Evolutionary conservation across 495 filamentous ascomycete genomes (phyloP).

Genomic region (Penicillium tannophilum): DNA sequence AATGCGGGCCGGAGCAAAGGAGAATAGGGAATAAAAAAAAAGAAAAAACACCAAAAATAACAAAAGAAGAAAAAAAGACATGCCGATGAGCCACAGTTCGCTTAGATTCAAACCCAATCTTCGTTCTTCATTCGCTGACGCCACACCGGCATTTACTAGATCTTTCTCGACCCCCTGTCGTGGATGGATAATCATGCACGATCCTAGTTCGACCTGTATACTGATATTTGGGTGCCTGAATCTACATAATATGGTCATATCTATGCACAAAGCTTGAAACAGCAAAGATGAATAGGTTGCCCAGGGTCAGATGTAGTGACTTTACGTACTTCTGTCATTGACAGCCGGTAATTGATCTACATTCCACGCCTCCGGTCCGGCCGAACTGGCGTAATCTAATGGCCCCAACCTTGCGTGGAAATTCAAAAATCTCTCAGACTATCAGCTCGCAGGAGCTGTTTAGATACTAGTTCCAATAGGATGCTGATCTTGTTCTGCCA

Average conservation of each 20-base stretch:
- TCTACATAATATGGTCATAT: background rate
- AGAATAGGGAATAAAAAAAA: background rate
- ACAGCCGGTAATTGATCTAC: constrained; percentile 15
- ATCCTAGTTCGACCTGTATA: constrained; percentile 6
- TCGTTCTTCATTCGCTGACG: background rate
- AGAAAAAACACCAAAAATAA: constrained; percentile 2
- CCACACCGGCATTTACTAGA: constrained; percentile 6
- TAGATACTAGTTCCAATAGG: background rate
- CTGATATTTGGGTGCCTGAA: constrained; percentile 2
- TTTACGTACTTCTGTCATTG: constrained; percentile 13
- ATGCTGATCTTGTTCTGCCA: background rate
- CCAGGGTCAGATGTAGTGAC: too few species aligned
- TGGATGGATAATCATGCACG: background rate
- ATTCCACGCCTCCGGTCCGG: constrained; percentile 13
- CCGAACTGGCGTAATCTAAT: constrained; percentile 13
- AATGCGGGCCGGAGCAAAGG: constrained; percentile 18
- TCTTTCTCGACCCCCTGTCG: background rate
- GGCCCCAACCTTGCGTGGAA: constrained; percentile 14
- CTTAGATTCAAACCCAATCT: background rate
- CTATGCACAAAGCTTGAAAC: constrained; percentile 1
- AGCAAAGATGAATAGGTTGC: background rate
- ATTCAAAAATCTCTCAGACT: background rate
- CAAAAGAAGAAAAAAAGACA: background rate
- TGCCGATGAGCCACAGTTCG: constrained; percentile 1
- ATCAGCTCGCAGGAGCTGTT: constrained; percentile 5